Percentiles rank a stretch among this genome's conserved stretches.
Conservation (phyloP, 805 yeast genomes). For the Yarrowia sp. region DNA sequence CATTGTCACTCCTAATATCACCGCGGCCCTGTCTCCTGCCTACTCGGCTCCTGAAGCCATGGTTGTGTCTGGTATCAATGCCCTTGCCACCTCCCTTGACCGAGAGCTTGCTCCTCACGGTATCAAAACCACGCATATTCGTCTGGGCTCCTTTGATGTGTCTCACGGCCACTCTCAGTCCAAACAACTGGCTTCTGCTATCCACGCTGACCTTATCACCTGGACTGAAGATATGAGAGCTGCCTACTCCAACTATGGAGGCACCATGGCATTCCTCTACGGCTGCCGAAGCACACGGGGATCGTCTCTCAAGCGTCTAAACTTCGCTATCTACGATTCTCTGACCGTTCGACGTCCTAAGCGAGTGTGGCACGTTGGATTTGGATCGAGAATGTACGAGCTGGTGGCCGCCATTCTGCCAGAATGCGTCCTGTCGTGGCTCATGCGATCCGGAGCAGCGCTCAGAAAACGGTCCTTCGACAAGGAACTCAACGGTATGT, state of each 20-base stretch:
- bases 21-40: constrained; percentile 61
- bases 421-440: constrained; percentile 50
- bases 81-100: constrained; percentile 52
- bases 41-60: constrained; percentile 70
- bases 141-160: constrained; percentile 58
- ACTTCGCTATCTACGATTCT: constrained; percentile 48
- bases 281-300: constrained; percentile 48
- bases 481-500: constrained; percentile 35
- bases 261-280: constrained; percentile 46
- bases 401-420: constrained; percentile 46
- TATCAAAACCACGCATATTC: constrained; percentile 55
- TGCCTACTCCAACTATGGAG: constrained; percentile 47
- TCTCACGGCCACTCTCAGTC: constrained; percentile 48
- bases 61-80: constrained; percentile 56
- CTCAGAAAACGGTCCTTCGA: constrained; percentile 36
- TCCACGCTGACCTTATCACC: constrained; percentile 53
- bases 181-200: constrained; percentile 48
- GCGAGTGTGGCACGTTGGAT: constrained; percentile 49
- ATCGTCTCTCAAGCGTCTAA: constrained; percentile 46
- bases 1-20: constrained; percentile 62
- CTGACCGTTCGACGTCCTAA: constrained; percentile 46
- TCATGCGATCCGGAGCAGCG: constrained; percentile 48
- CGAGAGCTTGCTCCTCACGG: constrained; percentile 56
- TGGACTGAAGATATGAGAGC: constrained; percentile 53
- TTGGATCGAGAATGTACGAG: constrained; percentile 49